A percentile compares a stretch with the other conserved stretches of the same genome.
Conservation (phyloP, 331 rosid species). For the Spiraea crenata region DNA sequence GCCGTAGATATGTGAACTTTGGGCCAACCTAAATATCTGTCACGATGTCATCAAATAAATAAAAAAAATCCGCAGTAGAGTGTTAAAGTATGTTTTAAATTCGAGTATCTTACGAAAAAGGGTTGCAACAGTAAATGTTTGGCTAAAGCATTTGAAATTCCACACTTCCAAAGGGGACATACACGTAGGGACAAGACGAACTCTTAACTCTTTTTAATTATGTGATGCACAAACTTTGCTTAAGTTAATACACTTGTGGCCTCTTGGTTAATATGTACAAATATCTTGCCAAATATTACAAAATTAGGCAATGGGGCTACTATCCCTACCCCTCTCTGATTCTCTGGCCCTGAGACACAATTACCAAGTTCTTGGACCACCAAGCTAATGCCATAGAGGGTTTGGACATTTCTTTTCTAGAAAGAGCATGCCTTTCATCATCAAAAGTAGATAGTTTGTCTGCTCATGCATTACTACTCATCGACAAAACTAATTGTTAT, state of each 20-base stretch:
- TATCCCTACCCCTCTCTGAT: not conserved
- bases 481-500: no score
- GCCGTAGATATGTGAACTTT: not conserved
- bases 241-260: not conserved
- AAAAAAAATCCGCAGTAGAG: no score
- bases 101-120: no score
- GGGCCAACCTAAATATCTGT: not conserved
- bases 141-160: not conserved
- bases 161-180: no score
- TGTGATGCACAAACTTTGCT: no score
- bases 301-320: not conserved
- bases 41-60: not conserved
- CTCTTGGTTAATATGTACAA: not conserved
- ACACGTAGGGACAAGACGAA: not conserved
- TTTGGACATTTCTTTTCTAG: no score
- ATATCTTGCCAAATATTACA: not conserved
- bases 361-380: constrained; percentile 6
- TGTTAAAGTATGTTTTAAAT: no score
- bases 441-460: not conserved
- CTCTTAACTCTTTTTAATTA: no score
- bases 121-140: not conserved
- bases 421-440: not conserved
- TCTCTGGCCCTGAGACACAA: not conserved
- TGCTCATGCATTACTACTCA: not conserved
- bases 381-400: not conserved